Evolutionary conservation across 768 basidiomycete genomes (phyloP), one percentile per base, ranked within the genome.

Genomic region (Tricholoma hemisulphureum): DNA sequence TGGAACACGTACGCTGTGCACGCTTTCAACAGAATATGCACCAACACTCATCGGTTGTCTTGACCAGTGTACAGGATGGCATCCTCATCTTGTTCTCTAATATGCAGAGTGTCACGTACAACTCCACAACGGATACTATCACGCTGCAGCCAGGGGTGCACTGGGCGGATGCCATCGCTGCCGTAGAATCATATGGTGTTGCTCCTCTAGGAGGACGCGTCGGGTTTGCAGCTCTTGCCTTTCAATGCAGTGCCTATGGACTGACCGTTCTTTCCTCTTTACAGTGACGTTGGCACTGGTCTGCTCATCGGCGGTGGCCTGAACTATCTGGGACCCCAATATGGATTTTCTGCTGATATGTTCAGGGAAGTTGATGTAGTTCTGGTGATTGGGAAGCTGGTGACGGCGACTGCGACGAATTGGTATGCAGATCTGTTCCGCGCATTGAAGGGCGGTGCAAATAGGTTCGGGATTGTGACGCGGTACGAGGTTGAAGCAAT

Each of bases 391-490:
- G 79, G 79, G 4, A 55, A 69, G 20, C 57, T 76, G 3, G 74
- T 80, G 9, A 78, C 78, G 11, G 78, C 76, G 2, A 80, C 69
- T 1, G 71, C 70, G 6, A 71, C 66, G 4, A 79, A 80, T 53
- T 51, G 72, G 61, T 74, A 77, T 52, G 65, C 73, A 4, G 78
- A 80, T 58, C 69, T 80, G 18, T 78, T 80, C 65, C 70, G 72
- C 32, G 76, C 77, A 5, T 67, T 80, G 49, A 78, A 79, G 60
- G 78, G 78, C 6, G 77, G 77, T 14, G 77, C 68, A 3, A 78
- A 75, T 63, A 69, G 78, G 11, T 77, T 78, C 58, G 78, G 77
- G 2, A 78, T 80, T 43, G 76, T 78, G 16, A 78, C 78, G 14
- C 65, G 77, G 18, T 78, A 77, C 55, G 75, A 75, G 48, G 67